Percentiles rank a stretch among this genome's conserved stretches.
phyloP scores from a whole-genome alignment of 148 eudicot species.

The Selenicereus undatus region DNA sequence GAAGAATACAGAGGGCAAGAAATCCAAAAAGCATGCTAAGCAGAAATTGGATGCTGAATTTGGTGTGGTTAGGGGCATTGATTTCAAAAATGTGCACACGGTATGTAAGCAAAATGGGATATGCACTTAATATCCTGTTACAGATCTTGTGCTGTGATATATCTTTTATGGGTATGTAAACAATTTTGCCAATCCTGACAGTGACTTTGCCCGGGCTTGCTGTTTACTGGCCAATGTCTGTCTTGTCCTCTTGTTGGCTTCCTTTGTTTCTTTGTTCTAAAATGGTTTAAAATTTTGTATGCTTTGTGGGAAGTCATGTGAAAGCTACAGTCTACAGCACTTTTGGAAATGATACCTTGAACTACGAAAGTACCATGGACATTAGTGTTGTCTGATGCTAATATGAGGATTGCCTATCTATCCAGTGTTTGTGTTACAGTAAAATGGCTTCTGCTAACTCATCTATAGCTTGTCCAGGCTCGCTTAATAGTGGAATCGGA shows the following conservation, averaged over 20 bases:
- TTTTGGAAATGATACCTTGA: no score
- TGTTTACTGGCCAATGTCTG: no score
- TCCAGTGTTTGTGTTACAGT: not conserved
- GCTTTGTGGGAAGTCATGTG: no score
- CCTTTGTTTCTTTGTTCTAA: no score
- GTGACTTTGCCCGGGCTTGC: no score
- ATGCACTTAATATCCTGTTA: not conserved
- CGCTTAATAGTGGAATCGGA: not conserved
- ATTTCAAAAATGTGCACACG: slow-evolving; percentile 89
- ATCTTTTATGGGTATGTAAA: not conserved
- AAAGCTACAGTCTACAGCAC: no score
- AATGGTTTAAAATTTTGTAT: no score
- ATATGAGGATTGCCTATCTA: not conserved
- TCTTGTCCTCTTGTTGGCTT: no score
- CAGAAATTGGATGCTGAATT: slow-evolving; percentile 79
- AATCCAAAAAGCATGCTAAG: slow-evolving; percentile 50
- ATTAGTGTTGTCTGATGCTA: not conserved
- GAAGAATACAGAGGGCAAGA: slow-evolving; percentile 41
- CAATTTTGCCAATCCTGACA: no score
- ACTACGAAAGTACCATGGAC: not conserved
- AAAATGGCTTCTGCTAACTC: not conserved
- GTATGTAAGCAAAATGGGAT: slow-evolving; percentile 33
- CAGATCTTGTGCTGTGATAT: not conserved
- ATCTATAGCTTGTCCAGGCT: not conserved
- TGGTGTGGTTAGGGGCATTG: slow-evolving; percentile 96